Base-by-base conservation (phyloP, 1,139 yeast genomes). In the Suhomyces chickasaworum region DNA sequence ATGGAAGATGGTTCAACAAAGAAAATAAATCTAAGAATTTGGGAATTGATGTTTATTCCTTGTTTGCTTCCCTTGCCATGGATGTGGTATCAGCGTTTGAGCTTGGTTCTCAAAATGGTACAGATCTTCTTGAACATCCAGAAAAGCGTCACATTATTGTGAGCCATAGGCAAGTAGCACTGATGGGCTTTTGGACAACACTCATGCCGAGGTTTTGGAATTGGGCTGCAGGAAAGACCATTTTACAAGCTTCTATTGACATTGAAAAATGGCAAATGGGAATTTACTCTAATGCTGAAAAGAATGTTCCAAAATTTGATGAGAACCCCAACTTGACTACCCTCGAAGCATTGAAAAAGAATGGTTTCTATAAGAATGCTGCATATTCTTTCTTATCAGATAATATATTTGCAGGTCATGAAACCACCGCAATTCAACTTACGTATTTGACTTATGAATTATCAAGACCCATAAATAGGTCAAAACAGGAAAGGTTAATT, bases 151-250 rank as follows among this genome's bases (percentile, higher is more conserved):
- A 65, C 22, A 71, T 82, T 39, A 69, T 83, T 16, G 61, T 68
- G 9, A 68, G 72, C 23, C 86, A 82, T 57, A 64, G 85, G 36
- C 65, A 73, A 35, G 83, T 80, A 35, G 78, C 86, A 0, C 73
- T 84, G n/a, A 76, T 81, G 76, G 82, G 82, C 68, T 85, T 85
- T 60, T 85, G 85, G 81, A 81, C 85, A 0, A 83, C 89, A 0
- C 66, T 79, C 49, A 68, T 79, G 72, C 90, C 91, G 1, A 59
- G 58, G 33, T 71, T 74, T 15, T 81, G 83, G 76, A 57, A 69
- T 39, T 71, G 64, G 60, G 83, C 80, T 1, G 84, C 82, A 0
- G 63, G 77, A 0, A 55, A 65, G 10, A 56, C 65, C 7, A 69
- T 79, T 2, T 56, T 66, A 7, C 53, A 64, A 30, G 78, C 83